Evolutionary conservation across 2,329 filamentous ascomycete genomes (phyloP), one percentile per base, ranked within the genome.

Genomic region (Cercospora citrullina): DNA sequence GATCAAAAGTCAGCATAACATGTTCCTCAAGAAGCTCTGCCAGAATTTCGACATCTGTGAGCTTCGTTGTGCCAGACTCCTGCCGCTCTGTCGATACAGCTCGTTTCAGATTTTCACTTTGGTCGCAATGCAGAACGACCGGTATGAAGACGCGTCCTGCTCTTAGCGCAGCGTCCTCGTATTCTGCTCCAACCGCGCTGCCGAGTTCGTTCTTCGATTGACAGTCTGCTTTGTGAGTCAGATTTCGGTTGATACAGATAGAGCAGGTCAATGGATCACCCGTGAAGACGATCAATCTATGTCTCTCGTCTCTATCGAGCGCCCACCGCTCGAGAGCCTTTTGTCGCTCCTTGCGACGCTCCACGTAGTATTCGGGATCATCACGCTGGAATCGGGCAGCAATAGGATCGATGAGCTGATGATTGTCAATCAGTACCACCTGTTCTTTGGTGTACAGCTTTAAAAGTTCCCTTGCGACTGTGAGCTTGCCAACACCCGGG

Each of bases 391-490:
- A 58, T 30, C 33, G 31, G 23, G 63, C 63, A 36, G 51, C 55
- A 8, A 65, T 53, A 14, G 63, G 53, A 59, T 64, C 63, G 18
- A 65, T 60, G 8, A 65, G 53, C 28, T 65, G 33, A 4, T 65
- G 53, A 18, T 65, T 65, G 36, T 58, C 57, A 26, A 65, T 64
- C 18, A 64, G 36, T 8, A 45, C 33, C 18, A 45, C 36, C 14
- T n/a, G 18, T n/a, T 36, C 23, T 7, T 36, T 16, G 10, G 14
- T 33, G 36, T 30, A 33, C 0, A 65, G 16, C 26, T 53, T 60
- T 5, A 21, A 6, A 9, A 65, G 55, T 33, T 59, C 55, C 16
- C 39, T 57, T 14, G 63, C 21, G 4, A 51, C 30, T 12, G 55
- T 65, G 21, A 65, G 39, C 53, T 65, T 65, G 14, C 53, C 23